Evolutionary conservation across 108 stramenopile species (phyloP).

Genomic region (Skeletonema menzelii): DNA sequence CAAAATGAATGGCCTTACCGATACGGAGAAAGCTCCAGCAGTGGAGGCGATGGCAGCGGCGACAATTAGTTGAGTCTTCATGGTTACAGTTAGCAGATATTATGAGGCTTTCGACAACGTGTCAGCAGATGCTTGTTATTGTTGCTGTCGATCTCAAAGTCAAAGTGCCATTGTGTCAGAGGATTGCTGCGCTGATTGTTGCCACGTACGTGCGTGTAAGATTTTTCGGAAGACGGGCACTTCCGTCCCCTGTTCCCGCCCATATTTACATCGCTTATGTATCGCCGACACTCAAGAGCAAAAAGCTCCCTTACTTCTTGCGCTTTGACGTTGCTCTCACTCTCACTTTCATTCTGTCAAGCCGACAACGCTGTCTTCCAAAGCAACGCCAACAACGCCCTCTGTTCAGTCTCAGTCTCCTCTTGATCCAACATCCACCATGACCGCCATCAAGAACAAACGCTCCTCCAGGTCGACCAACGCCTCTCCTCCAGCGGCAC

Average conservation of each 20-base stretch:
- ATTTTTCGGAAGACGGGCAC: too few species aligned
- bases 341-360: too few species aligned
- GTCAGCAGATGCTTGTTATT: not conserved
- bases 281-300: too few species aligned
- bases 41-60: constrained; percentile 39
- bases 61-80: constrained; percentile 43
- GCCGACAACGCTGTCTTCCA: not conserved
- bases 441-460: constrained; percentile 7
- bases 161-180: too few species aligned
- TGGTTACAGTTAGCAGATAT: constrained; percentile 1
- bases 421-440: too few species aligned
- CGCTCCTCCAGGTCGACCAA: not conserved
- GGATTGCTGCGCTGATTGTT: too few species aligned
- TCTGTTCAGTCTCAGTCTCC: not conserved
- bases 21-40: constrained; percentile 37
- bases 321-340: not conserved
- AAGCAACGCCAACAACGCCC: not conserved
- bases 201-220: too few species aligned
- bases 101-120: not conserved
- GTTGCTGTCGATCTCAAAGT: too few species aligned
- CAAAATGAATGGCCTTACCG: constrained; percentile 21
- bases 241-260: too few species aligned
- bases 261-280: too few species aligned
- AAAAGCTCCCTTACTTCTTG: not conserved
- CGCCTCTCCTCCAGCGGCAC: not conserved